Conservation (phyloP, 1,284 basidiomycete species). For the Cutaneotrichosporon sp. region DNA sequence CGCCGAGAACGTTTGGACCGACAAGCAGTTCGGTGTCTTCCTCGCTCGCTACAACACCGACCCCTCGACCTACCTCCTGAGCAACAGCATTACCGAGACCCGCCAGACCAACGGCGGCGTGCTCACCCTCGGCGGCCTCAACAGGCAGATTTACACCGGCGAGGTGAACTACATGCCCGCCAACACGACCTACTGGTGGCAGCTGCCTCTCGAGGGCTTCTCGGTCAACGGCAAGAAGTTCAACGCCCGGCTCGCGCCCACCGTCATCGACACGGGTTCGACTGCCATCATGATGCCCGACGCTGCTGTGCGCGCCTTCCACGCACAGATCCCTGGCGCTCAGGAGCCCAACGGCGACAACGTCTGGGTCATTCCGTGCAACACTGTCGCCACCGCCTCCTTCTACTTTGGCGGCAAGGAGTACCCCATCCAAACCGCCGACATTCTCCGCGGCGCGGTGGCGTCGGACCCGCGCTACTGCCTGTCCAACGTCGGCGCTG, state of each 20-base stretch:
- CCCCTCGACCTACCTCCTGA: background rate
- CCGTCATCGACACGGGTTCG: slow-evolving; percentile 16
- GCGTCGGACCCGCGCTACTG: background rate
- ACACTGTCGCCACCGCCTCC: slow-evolving; percentile 64
- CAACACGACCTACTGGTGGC: slow-evolving; percentile 52
- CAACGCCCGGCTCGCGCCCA: background rate
- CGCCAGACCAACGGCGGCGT: slow-evolving; percentile 68
- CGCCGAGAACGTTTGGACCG: slow-evolving; percentile 60
- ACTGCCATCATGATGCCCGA: slow-evolving; percentile 12
- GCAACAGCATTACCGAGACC: slow-evolving; percentile 56
- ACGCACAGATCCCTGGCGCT: slow-evolving; percentile 7
- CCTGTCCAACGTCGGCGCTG: slow-evolving; percentile 22
- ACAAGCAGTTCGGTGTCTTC: slow-evolving; percentile 73
- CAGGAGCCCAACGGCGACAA: slow-evolving; percentile 40
- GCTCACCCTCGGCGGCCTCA: slow-evolving; percentile 69
- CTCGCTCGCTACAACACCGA: slow-evolving; percentile 61
- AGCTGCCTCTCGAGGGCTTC: slow-evolving; percentile 55
- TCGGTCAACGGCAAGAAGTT: slow-evolving; percentile 48
- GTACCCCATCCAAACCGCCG: slow-evolving; percentile 8
- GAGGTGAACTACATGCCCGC: slow-evolving; percentile 71
- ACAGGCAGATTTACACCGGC: slow-evolving; percentile 71
- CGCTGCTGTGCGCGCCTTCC: slow-evolving; percentile 3
- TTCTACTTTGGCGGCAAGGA: slow-evolving; percentile 62
- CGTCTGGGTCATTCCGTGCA: slow-evolving; percentile 64
- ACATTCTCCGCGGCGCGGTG: slow-evolving; percentile 58